Base-by-base conservation (phyloP, 2,329 filamentous ascomycete species). In the Xylaria sp. region DNA sequence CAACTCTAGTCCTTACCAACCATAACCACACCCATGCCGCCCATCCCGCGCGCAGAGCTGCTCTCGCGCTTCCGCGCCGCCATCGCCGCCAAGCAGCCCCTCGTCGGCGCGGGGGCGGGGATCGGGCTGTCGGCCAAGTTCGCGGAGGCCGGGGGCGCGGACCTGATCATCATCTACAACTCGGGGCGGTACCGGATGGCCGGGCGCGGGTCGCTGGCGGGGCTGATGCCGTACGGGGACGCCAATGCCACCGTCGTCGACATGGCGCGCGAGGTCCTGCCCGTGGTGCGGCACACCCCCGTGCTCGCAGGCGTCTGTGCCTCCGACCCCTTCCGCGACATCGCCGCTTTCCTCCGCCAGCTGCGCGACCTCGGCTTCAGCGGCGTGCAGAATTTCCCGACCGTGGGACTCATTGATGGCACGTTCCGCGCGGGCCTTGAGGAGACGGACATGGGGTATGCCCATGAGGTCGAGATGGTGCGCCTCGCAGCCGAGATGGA, bases 311-410 rank as follows among this genome's bases (percentile, higher is more conserved):
- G 91, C 1, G 88, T 93, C 21, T 93, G 90, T 75, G 90, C 86
- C 12, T 91, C 89, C 0, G 90, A 93, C 69, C 91, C 90, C 0
- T 92, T 92, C 79, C 84, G 88, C 34, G 82, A 85, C 65, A 91
- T 92, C 76, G 79, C 84, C 2, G 75, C 78, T 4, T 92, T 93
- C 73, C 81, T 92, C 17, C 75, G 77, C 19, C 84, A 92, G 75
- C 80, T 93, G 42, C 85, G 85, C 63, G 83, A 84, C 1, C 78
- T 91, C 17, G 90, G 90, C 0, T 92, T 93, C 71, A 86, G 86
- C 1, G 91, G 91, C 1, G 84, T 92, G 14, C 90, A 93, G 77
- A 93, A 93, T 73, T 93, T 93, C 75, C 90, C 90, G 0, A 92
- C 90, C 0, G 90, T 92, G 1, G 90, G 90, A 0, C 80, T 93